Conservation (phyloP, 257 asterid species). For the Cynanchum wilfordii region DNA sequence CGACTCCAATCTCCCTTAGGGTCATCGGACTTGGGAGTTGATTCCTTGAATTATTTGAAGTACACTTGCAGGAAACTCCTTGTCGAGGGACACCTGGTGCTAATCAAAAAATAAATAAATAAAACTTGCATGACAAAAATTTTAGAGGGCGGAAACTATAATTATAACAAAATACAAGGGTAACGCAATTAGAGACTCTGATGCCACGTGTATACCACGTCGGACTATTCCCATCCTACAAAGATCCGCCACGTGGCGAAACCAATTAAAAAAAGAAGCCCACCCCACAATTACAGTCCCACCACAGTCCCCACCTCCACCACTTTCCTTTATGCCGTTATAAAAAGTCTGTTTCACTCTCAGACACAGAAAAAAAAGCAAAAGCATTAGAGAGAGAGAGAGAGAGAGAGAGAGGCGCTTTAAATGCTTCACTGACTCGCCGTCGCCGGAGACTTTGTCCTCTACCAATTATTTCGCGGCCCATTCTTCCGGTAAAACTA, state of each 20-base stretch:
- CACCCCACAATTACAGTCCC: conserved; percentile 2
- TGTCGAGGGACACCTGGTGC: no score
- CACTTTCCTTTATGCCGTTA: conserved; percentile 37
- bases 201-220: conserved; percentile 25
- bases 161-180: not conserved
- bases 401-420: conserved; percentile 26
- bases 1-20: no score
- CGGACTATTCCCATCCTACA: conserved; percentile 11
- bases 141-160: not conserved
- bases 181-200: not conserved
- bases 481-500: conserved; percentile 15
- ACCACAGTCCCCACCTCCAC: conserved; percentile 5
- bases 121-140: not conserved
- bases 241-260: conserved; percentile 27
- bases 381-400: conserved; percentile 18
- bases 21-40: no score
- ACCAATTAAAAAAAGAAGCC: conserved; percentile 22
- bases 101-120: not conserved
- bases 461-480: conserved; percentile 16
- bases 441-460: conserved; percentile 33
- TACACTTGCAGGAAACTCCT: no score
- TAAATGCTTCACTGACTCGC: conserved; percentile 33
- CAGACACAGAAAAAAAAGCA: conserved; percentile 13
- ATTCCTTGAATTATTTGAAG: no score
- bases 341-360: conserved; percentile 34